These are phyloP conservation scores for Pyricularia pennisetigena DNA, from an alignment of 2,329 filamentous ascomycete species.

Conservation along the genomic window DNA sequence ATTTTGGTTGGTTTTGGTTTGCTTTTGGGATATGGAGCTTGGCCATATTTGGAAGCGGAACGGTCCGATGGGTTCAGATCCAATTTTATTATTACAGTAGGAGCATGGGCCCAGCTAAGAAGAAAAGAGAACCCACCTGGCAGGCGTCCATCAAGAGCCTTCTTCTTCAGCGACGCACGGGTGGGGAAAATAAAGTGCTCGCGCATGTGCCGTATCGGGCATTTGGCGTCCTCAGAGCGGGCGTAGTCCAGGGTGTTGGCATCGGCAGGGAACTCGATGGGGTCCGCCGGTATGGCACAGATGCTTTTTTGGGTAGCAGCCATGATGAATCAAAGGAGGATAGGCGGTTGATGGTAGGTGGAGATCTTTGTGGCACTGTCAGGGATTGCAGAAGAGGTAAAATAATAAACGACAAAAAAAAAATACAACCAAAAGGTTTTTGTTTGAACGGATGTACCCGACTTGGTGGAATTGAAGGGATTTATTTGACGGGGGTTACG, in stretches of 20 bases:
- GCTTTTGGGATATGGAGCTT: too few species aligned
- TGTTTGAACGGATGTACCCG: background rate
- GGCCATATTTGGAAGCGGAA: background rate
- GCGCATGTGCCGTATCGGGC: slow-evolving; percentile 51
- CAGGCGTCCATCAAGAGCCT: slow-evolving; percentile 36
- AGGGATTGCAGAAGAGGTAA: background rate
- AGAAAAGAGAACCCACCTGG: slow-evolving; percentile 20
- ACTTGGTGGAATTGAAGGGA: too few species aligned
- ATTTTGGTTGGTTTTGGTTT: background rate
- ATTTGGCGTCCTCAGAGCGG: slow-evolving; percentile 44
- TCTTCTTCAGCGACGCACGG: slow-evolving; percentile 59
- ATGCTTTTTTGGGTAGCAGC: background rate
- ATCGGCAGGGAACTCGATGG: slow-evolving; percentile 33
- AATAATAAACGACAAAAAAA: background rate
- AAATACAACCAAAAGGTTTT: background rate
- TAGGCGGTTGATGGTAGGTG: background rate
- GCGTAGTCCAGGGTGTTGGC: slow-evolving; percentile 39
- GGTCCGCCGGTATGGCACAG: background rate
- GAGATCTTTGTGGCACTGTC: background rate
- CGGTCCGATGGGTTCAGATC: background rate
- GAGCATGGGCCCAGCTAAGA: background rate
- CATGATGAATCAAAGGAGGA: background rate
- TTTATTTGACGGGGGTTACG: too few species aligned
- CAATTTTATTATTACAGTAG: too few species aligned
- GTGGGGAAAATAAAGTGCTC: slow-evolving; percentile 71